Base-by-base conservation (phyloP, 352 stramenopile species). In the Saprolegnia diclina region DNA sequence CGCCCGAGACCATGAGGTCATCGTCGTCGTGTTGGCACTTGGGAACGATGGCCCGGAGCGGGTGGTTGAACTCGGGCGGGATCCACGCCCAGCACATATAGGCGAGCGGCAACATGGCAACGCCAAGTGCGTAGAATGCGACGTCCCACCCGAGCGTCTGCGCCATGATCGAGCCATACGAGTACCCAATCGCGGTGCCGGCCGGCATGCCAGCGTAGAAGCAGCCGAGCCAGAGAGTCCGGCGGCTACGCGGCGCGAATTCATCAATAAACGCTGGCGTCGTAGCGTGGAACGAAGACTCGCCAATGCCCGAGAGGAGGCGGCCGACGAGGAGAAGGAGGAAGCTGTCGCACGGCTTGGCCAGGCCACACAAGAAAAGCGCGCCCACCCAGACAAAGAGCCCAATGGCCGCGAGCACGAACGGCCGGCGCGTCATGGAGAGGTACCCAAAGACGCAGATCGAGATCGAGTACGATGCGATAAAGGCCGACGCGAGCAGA, bases 211-310 rank as follows among this genome's bases (percentile, higher is more conserved):
- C 79, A 56, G 73, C 81, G 63, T 88, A 86, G 71, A 87, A 94
- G 9, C 91, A 42, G 26, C 75, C 82, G 14, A 95, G 72, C 78
- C 82, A 95, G 44, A 82, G 59, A 0, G 82, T 81, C 24, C 72
- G 71, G 5, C 72, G 54, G 4, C 70, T n/a, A 26, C 64, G 50
- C 6, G 72, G 72, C 0, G 75, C 82, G 52, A 77, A 70, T 71
- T 91, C 80, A 50, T 89, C 78, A 67, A 95, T 91, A 54, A 91
- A 81, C 2, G 86, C 79, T 16, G 81, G 77, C 13, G 82, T 80
- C 0, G 89, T 72, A 2, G 80, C 73, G 42, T 89, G 76, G 74
- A 90, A 85, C 13, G 77, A 72, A 19, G 87, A 80, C 66, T 94
- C 83, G 29, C 74, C 74, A 16, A 84, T 71, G 32, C 87, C 86